Percentiles rank a stretch among this genome's conserved stretches.
Conservation (phyloP, 495 filamentous ascomycete genomes). For the Melanomma pulvis-pyrius region DNA sequence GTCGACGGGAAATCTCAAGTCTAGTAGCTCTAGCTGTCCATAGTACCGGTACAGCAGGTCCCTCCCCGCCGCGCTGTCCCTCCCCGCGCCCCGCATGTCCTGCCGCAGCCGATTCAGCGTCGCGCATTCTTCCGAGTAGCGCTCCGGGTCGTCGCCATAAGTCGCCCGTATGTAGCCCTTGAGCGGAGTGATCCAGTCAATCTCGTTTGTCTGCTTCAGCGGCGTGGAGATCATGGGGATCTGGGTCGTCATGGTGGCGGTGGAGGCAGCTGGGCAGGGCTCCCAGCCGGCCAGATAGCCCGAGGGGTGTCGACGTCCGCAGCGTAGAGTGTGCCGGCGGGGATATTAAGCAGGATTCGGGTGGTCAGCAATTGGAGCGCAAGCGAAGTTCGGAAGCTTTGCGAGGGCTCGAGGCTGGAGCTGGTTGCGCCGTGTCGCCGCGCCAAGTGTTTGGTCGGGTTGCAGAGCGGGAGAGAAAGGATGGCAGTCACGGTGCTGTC, state of each 20-base stretch:
- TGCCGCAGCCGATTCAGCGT: slow-evolving; percentile 96
- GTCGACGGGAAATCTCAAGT: slow-evolving; percentile 94
- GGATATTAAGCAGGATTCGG: slow-evolving; percentile 2
- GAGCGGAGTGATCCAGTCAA: slow-evolving; percentile 94
- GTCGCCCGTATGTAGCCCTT: slow-evolving; percentile 91
- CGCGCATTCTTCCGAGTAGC: slow-evolving; percentile 90
- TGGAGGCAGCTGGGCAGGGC: slow-evolving; percentile 22
- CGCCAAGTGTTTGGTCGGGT: slow-evolving; percentile 7
- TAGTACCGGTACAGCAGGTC: slow-evolving; percentile 97
- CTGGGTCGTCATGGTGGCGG: slow-evolving; percentile 63
- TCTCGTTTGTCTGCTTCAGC: slow-evolving; percentile 97
- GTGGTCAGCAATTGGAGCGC: slow-evolving; percentile 7
- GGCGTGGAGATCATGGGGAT: slow-evolving; percentile 91
- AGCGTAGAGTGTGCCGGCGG: neutral
- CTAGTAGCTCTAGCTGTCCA: slow-evolving; percentile 90
- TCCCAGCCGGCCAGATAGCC: slow-evolving; percentile 31
- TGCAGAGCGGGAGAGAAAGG: neutral
- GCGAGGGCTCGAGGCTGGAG: slow-evolving; percentile 6
- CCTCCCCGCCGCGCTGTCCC: slow-evolving; percentile 91
- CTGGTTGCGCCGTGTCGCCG: neutral
- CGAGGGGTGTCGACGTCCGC: neutral
- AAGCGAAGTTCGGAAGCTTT: neutral
- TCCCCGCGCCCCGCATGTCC: slow-evolving; percentile 97
- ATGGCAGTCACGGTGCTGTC: slow-evolving; percentile 9
- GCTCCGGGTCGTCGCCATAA: slow-evolving; percentile 94